Evolutionary conservation across 305 asterid genomes (phyloP), one percentile per base, ranked within the genome.

Genomic region (Salvia sclarea): DNA sequence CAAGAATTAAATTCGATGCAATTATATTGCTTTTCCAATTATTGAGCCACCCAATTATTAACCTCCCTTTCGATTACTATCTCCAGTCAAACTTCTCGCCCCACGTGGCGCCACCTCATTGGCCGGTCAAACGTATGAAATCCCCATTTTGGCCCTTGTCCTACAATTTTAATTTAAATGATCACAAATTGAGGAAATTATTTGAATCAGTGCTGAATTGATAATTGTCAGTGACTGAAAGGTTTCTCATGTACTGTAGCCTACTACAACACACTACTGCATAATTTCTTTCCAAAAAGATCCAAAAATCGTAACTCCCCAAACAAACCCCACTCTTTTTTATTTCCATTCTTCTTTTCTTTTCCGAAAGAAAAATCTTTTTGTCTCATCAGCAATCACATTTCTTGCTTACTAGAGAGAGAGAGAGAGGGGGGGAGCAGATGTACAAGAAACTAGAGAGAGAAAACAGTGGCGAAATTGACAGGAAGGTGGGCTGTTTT

Each of bases 11-110:
- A 82, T 76, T 63, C 56, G 4, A 73, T 79, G 72, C 77, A 69
- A 72, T 77, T 64, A 58, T 37, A 37, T 61, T 66, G 56, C 20
- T 49, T 28, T 62, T 31, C 75, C 64, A 69, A 72, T 68, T 66
- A 70, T 71, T 73, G 74, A 58, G 62, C 76, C 81, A 64, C 70
- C 77, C 83, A 81, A 77, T 81, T 28, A 79, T 75, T 69, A 22
- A 4, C 71, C 33, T 50, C 17, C 62, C 79, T 66, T 54, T 64
- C 60, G 71, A 66, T 76, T 67, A 71, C 70, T 64, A 60, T 49
- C 49, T 43, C 22, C 70, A 58, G 85, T 80, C 83, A 76, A 80
- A 68, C 37, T 0, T 3, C 22, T 0, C 8, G 0, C 2, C 54
- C 86, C 80, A 80, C 74, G 17, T 78, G 90, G 72, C 84, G 0